Base-by-base conservation (phyloP, 345 rosid genomes). In the Citrus trifoliata region DNA sequence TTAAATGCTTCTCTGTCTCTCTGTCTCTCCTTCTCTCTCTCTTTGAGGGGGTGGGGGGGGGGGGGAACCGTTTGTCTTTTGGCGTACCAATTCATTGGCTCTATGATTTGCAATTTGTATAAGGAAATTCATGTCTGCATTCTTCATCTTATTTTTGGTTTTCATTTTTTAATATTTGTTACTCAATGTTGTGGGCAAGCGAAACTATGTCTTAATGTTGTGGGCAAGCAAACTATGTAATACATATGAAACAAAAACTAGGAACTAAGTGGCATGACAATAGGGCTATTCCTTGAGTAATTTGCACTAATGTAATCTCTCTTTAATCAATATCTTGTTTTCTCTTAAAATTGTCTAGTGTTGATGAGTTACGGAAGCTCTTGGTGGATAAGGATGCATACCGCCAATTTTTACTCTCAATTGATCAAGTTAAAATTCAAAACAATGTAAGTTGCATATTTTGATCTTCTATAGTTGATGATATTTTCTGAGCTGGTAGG, bases 401-500 rank as follows among this genome's bases (percentile, higher is more conserved):
- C 85, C 87, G 83, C 75, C 95, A 89, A 68, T 94, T 96, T 79
- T 74, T 94, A 46, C 87, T 86, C 65, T 94, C 97, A 16, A 88
- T 94, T 79, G 97, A 96, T 67, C 97, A 96, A 82, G 95, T 94
- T 77, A 96, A 94, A 83, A 88, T 84, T 70, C 97, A 92, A 87
- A 91, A 91, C 83, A 93, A 89, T 70, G 99, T 92, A 82, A 91
- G 97, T 87, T 58, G 30, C 70, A 22, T 32, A 35, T 46, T 38
- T 33, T 69, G 19, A 37, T 71, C 25, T 10, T 8, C 55, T 56
- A 70, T 28, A 21, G 24, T 59, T 74, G 28, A 27, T 33, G 18
- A 18, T 51, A 33, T 33, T 33, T 67, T 69, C 32, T 56, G 42
- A 73, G 71, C 10, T 33, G n/a, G 65, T 35, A 72, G 13, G 67